phyloP scores from a whole-genome alignment of 2,329 filamentous ascomycete genomes.

The Gremmenia infestans region DNA sequence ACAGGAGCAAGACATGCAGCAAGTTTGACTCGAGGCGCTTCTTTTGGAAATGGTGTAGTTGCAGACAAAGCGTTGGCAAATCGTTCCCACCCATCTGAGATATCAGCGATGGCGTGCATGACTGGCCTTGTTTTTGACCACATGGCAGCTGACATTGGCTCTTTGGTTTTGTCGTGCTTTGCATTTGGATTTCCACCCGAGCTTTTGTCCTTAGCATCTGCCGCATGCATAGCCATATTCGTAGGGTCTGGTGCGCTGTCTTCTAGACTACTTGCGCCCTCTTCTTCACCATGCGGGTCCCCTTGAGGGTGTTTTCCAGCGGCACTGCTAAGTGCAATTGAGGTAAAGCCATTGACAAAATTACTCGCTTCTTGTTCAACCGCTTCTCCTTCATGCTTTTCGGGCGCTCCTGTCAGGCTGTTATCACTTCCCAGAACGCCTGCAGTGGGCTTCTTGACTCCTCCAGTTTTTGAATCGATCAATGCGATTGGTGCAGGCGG shows the following conservation, averaged over 20 bases:
- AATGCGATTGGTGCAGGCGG: constrained; percentile 17
- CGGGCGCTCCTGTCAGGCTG: constrained; percentile 19
- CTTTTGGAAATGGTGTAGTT: constrained; percentile 50
- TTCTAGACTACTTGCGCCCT: constrained; percentile 12
- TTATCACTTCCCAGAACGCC: constrained; percentile 18
- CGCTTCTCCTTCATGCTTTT: constrained; percentile 20
- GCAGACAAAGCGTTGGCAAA: constrained; percentile 37
- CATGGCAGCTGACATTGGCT: constrained; percentile 16
- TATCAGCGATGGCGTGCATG: constrained; percentile 40
- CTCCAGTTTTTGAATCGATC: constrained; percentile 16
- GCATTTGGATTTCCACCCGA: constrained; percentile 10
- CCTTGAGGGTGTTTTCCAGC: constrained; percentile 17
- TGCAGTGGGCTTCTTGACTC: constrained; percentile 14
- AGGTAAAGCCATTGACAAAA: constrained; percentile 14
- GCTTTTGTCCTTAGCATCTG: constrained; percentile 10
- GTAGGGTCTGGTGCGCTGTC: constrained; percentile 14
- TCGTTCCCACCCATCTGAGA: constrained; percentile 47
- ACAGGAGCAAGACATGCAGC: constrained; percentile 48
- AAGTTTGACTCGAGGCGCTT: constrained; percentile 49
- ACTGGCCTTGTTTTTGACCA: constrained; percentile 19
- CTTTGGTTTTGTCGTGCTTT: constrained; percentile 16
- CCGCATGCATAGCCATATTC: constrained; percentile 9
- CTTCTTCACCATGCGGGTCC: constrained; percentile 11
- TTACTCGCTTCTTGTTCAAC: constrained; percentile 21
- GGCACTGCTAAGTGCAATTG: constrained; percentile 9